These are phyloP conservation scores for Naematelia aurantialba DNA, from an alignment of 768 basidiomycete species.

Conservation along the genomic window DNA sequence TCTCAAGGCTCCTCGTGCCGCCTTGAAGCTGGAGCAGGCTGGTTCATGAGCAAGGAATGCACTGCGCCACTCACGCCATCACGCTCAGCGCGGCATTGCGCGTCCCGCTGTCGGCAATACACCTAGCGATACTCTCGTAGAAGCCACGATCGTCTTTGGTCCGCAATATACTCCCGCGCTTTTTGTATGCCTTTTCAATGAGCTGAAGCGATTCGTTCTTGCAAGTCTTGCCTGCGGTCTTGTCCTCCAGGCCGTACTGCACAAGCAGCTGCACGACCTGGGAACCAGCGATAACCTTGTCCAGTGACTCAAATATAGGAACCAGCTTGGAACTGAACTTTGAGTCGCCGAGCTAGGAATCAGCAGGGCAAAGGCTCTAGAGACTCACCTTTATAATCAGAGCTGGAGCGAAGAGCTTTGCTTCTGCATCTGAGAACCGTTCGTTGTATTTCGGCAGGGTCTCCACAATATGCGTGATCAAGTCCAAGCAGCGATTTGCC, in stretches of 20 bases:
- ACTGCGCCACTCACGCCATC: constrained; percentile 61
- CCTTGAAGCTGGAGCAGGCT: constrained; percentile 40
- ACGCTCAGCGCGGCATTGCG: constrained; percentile 79
- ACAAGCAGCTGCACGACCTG: constrained; percentile 82
- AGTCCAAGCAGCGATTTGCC: constrained; percentile 79
- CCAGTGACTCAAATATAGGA: constrained; percentile 75
- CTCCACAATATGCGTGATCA: constrained; percentile 70
- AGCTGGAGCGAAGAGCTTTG: constrained; percentile 80
- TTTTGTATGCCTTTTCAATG: constrained; percentile 46
- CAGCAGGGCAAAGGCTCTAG: not conserved
- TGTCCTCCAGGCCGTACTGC: constrained; percentile 71
- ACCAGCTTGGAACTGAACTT: constrained; percentile 59
- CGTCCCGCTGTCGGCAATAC: constrained; percentile 72
- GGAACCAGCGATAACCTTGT: constrained; percentile 89
- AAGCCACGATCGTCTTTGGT: constrained; percentile 34
- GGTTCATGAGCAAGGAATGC: constrained; percentile 10
- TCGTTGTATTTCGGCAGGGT: constrained; percentile 66
- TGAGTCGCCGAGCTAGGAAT: constrained; percentile 77
- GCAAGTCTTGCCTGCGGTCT: constrained; percentile 45
- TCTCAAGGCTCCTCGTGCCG: constrained; percentile 26
- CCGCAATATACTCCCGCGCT: constrained; percentile 37
- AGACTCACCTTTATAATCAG: constrained; percentile 74
- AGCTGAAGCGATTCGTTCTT: constrained; percentile 43
- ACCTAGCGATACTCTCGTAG: constrained; percentile 35
- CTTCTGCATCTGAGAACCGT: constrained; percentile 80